Conservation (phyloP, 805 yeast genomes). For the Myxozyma neglecta region DNA sequence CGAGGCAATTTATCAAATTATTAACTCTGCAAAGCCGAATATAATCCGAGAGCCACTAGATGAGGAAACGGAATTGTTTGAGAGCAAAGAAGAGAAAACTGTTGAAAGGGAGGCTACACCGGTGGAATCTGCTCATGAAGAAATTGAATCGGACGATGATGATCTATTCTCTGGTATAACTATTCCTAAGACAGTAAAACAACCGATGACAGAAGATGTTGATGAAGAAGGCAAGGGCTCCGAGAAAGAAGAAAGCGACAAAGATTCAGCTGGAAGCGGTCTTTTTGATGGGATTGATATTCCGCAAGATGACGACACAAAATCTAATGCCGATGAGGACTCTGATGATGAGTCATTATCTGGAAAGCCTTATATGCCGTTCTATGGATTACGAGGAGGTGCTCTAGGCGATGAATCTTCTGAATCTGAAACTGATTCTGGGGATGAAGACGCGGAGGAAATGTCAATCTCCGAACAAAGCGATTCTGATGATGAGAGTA, state of each 20-base stretch:
- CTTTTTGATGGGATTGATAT: background rate
- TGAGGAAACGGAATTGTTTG: background rate
- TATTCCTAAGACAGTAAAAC: background rate
- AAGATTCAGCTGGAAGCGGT: background rate
- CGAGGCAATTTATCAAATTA: conserved; percentile 7
- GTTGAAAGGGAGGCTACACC: background rate
- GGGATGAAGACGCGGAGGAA: conserved; percentile 38
- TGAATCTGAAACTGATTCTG: conserved; percentile 41
- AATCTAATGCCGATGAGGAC: background rate
- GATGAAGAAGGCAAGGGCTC: background rate
- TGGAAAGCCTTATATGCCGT: conserved; percentile 36
- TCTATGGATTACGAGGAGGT: conserved; percentile 40
- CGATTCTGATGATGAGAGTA: background rate
- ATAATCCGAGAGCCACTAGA: background rate
- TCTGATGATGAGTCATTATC: conserved; percentile 22
- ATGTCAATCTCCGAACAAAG: conserved; percentile 31
- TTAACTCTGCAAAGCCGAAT: background rate
- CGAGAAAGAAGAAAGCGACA: background rate
- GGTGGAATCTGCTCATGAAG: background rate
- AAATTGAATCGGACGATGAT: background rate
- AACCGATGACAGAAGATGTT: background rate
- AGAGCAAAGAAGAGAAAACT: background rate
- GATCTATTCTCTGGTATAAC: background rate
- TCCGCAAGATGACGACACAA: background rate
- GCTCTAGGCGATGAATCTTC: conserved; percentile 40